Percentiles rank a stretch among this genome's conserved stretches.
Evolutionary conservation across 805 yeast species (phyloP).

Genomic region (Saccharomycopsis olivae): DNA sequence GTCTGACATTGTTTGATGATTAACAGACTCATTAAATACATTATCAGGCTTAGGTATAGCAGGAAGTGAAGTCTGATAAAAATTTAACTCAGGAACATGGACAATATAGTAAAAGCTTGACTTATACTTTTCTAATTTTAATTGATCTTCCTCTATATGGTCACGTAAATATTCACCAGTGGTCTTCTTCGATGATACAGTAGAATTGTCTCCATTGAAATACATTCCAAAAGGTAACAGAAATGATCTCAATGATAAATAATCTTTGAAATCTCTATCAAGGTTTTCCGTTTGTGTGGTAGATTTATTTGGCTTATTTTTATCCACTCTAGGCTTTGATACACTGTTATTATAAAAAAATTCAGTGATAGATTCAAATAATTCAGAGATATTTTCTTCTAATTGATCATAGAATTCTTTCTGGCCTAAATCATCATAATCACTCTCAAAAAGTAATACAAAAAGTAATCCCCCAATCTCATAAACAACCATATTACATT

Average conservation of each 20-base stretch:
- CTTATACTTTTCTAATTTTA: constrained; percentile 12
- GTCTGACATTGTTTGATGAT: background rate
- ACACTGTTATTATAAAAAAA: constrained; percentile 6
- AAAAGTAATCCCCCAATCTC: constrained; percentile 11
- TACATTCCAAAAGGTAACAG: constrained; percentile 16
- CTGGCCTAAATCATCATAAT: constrained; percentile 10
- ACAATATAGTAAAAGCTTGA: constrained; percentile 14
- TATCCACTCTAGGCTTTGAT: background rate
- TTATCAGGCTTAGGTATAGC: constrained; percentile 9
- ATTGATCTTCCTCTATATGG: constrained; percentile 9
- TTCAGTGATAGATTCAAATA: constrained; percentile 13
- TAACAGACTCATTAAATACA: background rate
- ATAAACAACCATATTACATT: constrained; percentile 6
- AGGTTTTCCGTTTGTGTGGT: background rate
- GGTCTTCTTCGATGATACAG: background rate
- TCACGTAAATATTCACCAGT: constrained; percentile 3
- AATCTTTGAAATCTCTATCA: background rate
- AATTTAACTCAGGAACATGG: constrained; percentile 10
- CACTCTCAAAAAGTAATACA: constrained; percentile 11
- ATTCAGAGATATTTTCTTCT: constrained; percentile 15
- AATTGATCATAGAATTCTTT: constrained; percentile 14
- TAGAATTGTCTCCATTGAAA: constrained; percentile 1
- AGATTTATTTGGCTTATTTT: background rate
- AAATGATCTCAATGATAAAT: constrained; percentile 3
- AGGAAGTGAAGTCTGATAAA: constrained; percentile 18